Base-by-base conservation (phyloP, 78 protist genomes). In the Monocercomonoides exilis region DNA sequence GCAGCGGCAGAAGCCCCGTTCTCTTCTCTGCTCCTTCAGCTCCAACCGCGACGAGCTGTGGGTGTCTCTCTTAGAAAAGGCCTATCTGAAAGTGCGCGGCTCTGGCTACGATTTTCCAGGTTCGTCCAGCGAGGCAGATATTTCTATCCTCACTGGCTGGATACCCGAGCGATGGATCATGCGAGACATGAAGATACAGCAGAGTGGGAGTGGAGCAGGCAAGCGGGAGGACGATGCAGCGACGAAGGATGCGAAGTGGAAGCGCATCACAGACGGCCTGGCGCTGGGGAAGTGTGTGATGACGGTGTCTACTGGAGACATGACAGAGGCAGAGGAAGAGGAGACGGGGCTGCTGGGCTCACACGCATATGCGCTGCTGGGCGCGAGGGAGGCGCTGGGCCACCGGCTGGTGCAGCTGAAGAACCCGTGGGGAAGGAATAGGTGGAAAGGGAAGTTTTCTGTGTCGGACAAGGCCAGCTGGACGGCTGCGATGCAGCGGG, bases 51-150 rank as follows among this genome's bases (percentile, higher is more conserved):
- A 3, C 54, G 91, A 91, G 45, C 38, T 88, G 1, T 91, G 91
- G 91, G 89, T 88, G 21, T 32, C 87, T 5, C 0, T 91, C 43
- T 1, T 84, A 32, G 93, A 91, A 3, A 91, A 91, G 87, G 93
- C 93, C 3, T 91, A 79, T 84, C 0, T 89, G 46, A 87, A 91
- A 84, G 77, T 85, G 1, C 6, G 2, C 1, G 84, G 11, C 4
- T 89, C 88, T 4, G 70, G 80, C 3, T 89, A 89, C 81, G 86
- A 89, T 77, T 86, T 79, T 41, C 84, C 84, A 32, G 92, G 92
- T 41, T 77, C 85, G 35, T 81, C 36, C 43, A 77, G 86, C 29
- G 2, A 11, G 42, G 43, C 45, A 43, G 92, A 90, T 41, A 4
- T 90, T 84, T 21, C 54, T 54, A 63, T 84, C 36, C 88, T 90